phyloP scores from a whole-genome alignment of 2,329 filamentous ascomycete genomes.

The Teratosphaeria viscida region DNA sequence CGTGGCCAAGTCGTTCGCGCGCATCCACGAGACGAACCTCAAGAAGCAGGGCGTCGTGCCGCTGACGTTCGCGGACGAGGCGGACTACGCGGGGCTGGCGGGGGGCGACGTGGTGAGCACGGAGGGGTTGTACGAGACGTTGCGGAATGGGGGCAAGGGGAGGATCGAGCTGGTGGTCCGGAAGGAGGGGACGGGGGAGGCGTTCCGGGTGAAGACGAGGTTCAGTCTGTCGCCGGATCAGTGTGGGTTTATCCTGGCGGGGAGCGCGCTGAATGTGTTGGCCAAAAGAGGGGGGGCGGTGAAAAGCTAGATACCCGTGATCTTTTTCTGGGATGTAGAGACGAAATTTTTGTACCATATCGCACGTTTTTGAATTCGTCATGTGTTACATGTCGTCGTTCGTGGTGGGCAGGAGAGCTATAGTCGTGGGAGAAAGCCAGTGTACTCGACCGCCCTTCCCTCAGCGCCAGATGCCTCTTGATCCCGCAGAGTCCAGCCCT shows the following conservation, averaged over 20 bases:
- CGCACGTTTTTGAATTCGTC: neutral
- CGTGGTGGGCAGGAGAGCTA: neutral
- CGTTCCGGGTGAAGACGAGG: conserved; percentile 62
- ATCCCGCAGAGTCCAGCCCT: neutral
- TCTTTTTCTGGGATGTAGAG: neutral
- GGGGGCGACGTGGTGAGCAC: conserved; percentile 79
- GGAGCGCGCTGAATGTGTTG: conserved; percentile 84
- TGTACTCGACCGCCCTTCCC: neutral
- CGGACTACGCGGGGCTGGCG: conserved; percentile 73
- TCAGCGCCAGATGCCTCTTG: neutral
- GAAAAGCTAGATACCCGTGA: conserved; percentile 1
- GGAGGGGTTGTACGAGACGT: conserved; percentile 71
- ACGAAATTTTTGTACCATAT: neutral
- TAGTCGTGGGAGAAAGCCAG: neutral
- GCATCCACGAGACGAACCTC: conserved; percentile 90
- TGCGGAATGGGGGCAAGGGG: conserved; percentile 66
- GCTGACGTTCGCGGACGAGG: conserved; percentile 77
- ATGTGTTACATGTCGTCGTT: too few relatives aligned
- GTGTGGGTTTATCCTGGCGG: conserved; percentile 82
- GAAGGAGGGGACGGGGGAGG: conserved; percentile 45
- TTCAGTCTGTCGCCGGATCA: conserved; percentile 87
- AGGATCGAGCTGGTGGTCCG: conserved; percentile 54
- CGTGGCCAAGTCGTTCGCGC: conserved; percentile 75
- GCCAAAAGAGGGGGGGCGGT: conserved; percentile 33
- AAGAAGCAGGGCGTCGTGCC: conserved; percentile 98